Base-by-base conservation (phyloP, 1,284 basidiomycete species). In the Ustilago tritici region DNA sequence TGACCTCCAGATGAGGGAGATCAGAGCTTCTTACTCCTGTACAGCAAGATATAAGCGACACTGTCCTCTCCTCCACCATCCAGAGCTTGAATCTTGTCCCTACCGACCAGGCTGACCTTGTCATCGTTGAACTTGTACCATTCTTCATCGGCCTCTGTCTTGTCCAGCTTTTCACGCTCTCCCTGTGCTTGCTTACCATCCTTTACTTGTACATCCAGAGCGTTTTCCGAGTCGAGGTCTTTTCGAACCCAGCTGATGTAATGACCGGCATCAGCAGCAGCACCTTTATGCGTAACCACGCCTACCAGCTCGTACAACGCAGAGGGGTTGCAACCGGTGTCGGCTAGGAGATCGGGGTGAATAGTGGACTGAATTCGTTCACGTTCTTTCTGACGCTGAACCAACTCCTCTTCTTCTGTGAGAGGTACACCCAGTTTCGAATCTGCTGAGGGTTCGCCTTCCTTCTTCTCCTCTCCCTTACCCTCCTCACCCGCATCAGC, bases 251-350 rank as follows among this genome's bases (percentile, higher is more conserved):
- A 97, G 0, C 91, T 93, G 43, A 96, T 95, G 86, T 96, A 97
- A 87, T 97, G 95, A 1, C 95, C 95, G 0, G 93, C 91, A 84
- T 98, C 95, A 0, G 96, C 95, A 0, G 92, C 93, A 0, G 95
- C 91, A 17, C 97, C 97, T 86, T 99, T 99, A 89, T 98, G 96
- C 32, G 95, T 97, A 15, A 99, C 92, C 83, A 99, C 93, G 91
- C 93, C 93, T 64, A 93, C 91, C 41, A 95, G 90, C 65, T 95
- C 94, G 85, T 95, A 96, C 80, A 95, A 82, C 12, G 92, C 94
- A 15, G 90, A 92, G 34, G 89, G 87, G 84, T 92, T 94, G 71
- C 90, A 89, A 0, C 94, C 94, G 14, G 90, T 85, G 83, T 95
- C 94, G 2, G 85, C 87, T 82, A 89, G 91, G 64, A 94, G 73